phyloP scores from a whole-genome alignment of 208 protist species.

The Angomonas ambiguus region DNA sequence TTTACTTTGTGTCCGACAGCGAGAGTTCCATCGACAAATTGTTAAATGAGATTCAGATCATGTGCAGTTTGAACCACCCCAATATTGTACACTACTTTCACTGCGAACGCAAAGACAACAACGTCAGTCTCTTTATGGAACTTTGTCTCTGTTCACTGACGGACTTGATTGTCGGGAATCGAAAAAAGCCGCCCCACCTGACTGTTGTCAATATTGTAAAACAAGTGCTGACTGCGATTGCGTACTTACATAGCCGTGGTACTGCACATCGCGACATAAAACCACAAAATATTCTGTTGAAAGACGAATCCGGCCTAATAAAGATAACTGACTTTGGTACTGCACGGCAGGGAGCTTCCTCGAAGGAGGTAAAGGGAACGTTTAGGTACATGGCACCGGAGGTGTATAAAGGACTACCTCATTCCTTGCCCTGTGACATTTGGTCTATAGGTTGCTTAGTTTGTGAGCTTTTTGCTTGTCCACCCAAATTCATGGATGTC shows the following conservation, averaged over 20 bases:
- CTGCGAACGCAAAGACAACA: constrained; percentile 82
- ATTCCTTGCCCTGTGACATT: constrained; percentile 87
- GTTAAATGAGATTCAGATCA: constrained; percentile 89
- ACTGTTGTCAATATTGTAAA: constrained; percentile 83
- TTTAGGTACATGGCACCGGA: constrained; percentile 92
- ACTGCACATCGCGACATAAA: constrained; percentile 99
- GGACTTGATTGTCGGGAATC: constrained; percentile 64
- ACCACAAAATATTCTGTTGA: constrained; percentile 95
- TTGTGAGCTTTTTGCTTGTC: constrained; percentile 82
- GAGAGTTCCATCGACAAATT: constrained; percentile 76
- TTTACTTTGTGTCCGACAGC: constrained; percentile 73
- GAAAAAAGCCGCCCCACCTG: constrained; percentile 47
- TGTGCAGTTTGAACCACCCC: constrained; percentile 88
- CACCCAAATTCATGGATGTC: constrained; percentile 77
- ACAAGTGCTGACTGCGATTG: constrained; percentile 93
- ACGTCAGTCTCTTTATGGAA: constrained; percentile 91
- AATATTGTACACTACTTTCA: constrained; percentile 93
- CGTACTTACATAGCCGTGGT: constrained; percentile 96
- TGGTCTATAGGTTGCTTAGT: constrained; percentile 91
- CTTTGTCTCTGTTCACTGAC: constrained; percentile 81
- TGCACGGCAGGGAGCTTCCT: constrained; percentile 57
- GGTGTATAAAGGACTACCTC: constrained; percentile 76
- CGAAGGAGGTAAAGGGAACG: constrained; percentile 84
- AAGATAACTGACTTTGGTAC: constrained; percentile 98
- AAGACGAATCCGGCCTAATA: constrained; percentile 57